Base-by-base conservation (phyloP, 352 stramenopile genomes). In the Thalassiosira hispida region DNA sequence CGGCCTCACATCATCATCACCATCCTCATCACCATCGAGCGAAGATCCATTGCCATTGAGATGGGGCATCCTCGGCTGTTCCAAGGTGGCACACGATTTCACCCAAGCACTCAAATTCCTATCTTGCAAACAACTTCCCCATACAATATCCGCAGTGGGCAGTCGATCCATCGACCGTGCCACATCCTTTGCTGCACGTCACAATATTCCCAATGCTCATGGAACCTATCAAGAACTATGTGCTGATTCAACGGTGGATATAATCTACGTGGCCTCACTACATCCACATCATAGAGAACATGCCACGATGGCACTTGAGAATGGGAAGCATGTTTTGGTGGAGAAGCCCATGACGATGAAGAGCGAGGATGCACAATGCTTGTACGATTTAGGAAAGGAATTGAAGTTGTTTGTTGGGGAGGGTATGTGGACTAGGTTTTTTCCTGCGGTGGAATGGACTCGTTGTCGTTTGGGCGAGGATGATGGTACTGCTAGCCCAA, bases 271-370 rank as follows among this genome's bases (percentile, higher is more conserved):
- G 49, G 95, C 94, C 35, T 97, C 95, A 51, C 69, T 98, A 16
- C 94, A 98, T 81, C 89, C 91, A 8, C 91, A 91, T 66, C 95
- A 97, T 74, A 92, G 91, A 60, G 82, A 91, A 27, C 91, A 96
- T 70, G 88, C 92, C 8, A 79, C 93, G 40, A 61, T 95, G 62
- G 95, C 93, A 20, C 73, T 98, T 0, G 88, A 94, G 60, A n/a
- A 22, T 22, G 89, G 89, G 61, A 98, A 98, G 79, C 95, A 98
- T 83, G 93, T 97, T 18, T 77, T 98, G 7, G 90, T 98, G 46
- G 96, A 98, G 78, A 98, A 98, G 76, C 96, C 95, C 6, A 96
- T 97, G 88, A 89, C 92, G 5, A 98, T 94, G 94, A 96, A 63
- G 65, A 78, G 51, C 60, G 85, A 83, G 12, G 92, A 98, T 81